Evolutionary conservation across 2,329 filamentous ascomycete species (phyloP), one percentile per base, ranked within the genome.

Genomic region (Parascedosporium putredinis): DNA sequence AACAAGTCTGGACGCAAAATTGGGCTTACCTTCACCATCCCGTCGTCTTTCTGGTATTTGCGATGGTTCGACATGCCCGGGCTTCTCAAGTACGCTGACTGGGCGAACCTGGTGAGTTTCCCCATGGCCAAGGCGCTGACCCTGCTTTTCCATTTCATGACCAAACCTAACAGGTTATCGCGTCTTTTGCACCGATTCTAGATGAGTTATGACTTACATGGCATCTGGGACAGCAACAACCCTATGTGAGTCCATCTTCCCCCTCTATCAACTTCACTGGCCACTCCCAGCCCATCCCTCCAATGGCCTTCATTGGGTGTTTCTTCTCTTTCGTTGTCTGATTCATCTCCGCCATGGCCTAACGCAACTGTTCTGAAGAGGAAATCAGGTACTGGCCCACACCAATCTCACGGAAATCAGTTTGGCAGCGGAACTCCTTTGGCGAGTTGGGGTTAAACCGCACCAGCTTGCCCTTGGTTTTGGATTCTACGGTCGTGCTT

Each of bases 341-440:
- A 50, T 45, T 6, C 24, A 22, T 7, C 45, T 49, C 25, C 25
- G 51, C 5, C 47, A 45, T 27, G 9, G 38, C 6, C 52, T 9
- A 33, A 33, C n/a, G n/a, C n/a, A n/a, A n/a, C n/a, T n/a, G n/a
- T n/a, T n/a, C n/a, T n/a, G n/a, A n/a, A 59, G 55, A 22, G 66
- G 64, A 2, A 36, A 53, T 1, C 54, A 56, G 12, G 57, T 70
- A 5, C 55, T 60, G 20, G 54, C 57, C 2, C 70, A 72, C 50
- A 70, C 70, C 0, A 70, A 73, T 51, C 49, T 71, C 6, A 68
- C 67, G 4, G 68, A 72, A 50, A 71, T 71, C 25, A 57, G 69
- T 5, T 20, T 52, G 1, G 59, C 59, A 0, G 51, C 71, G 1
- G 64, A 71, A 4, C 63, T 73, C 1, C 55, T 75, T 3, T 73